Evolutionary conservation across 768 basidiomycete species (phyloP).

Genomic region (Trametes sanguinea): DNA sequence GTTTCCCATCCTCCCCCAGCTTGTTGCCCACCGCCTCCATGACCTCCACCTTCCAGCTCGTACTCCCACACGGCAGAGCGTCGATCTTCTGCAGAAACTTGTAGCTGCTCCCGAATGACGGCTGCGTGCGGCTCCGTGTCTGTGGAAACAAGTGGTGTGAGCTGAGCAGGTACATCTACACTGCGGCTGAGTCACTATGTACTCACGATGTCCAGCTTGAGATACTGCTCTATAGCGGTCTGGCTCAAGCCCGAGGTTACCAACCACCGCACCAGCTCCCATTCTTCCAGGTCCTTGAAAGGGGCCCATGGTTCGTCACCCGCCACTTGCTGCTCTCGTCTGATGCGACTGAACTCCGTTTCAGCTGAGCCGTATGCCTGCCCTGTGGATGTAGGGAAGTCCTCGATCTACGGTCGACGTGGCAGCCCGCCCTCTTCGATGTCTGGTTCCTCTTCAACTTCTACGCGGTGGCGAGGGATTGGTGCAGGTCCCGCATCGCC

Average conservation of each 20-base stretch:
- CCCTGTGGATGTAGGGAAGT: background rate
- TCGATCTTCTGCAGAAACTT: slow-evolving; percentile 32
- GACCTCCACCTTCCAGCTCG: slow-evolving; percentile 29
- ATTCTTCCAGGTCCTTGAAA: slow-evolving; percentile 36
- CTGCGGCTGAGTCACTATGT: too few species aligned
- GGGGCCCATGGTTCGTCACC: slow-evolving; percentile 22
- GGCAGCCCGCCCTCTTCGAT: slow-evolving; percentile 18
- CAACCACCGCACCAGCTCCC: slow-evolving; percentile 38
- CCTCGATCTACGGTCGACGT: slow-evolving; percentile 9
- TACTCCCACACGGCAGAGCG: slow-evolving; percentile 25
- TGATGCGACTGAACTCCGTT: background rate
- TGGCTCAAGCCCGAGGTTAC: slow-evolving; percentile 33
- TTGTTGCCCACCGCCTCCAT: slow-evolving; percentile 17
- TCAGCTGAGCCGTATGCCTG: too few species aligned
- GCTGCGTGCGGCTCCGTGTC: background rate
- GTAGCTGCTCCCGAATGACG: slow-evolving; percentile 33
- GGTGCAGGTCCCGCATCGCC: too few species aligned
- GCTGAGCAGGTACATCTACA: too few species aligned
- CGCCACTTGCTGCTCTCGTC: slow-evolving; percentile 1
- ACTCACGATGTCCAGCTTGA: slow-evolving; percentile 35
- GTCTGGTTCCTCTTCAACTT: slow-evolving; percentile 19
- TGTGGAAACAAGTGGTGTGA: too few species aligned
- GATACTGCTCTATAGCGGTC: slow-evolving; percentile 31
- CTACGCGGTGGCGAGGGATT: background rate
- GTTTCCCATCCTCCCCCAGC: slow-evolving; percentile 15